phyloP scores from a whole-genome alignment of 2,329 filamentous ascomycete genomes.

The Aspergillus transmontanensis region DNA sequence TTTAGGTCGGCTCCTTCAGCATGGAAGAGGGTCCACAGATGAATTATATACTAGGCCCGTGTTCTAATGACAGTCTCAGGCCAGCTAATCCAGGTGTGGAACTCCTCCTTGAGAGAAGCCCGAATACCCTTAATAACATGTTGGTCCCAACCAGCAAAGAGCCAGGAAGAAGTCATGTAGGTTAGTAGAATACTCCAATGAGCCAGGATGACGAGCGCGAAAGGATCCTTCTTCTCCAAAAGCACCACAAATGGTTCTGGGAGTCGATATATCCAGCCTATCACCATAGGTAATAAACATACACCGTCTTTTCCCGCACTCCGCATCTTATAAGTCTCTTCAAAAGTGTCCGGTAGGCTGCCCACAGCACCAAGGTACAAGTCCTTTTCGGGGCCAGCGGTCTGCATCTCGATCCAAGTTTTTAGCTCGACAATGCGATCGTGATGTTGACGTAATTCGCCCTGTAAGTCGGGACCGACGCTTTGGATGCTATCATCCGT shows the following conservation, averaged over 20 bases:
- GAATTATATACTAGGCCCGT: background rate
- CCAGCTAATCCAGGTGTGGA: conserved; percentile 31
- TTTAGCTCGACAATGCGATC: conserved; percentile 16
- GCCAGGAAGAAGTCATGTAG: conserved; percentile 35
- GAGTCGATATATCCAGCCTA: conserved; percentile 36
- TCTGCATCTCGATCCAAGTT: conserved; percentile 15
- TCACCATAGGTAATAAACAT: conserved; percentile 26
- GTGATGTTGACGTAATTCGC: conserved; percentile 20
- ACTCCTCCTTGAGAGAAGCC: conserved; percentile 19
- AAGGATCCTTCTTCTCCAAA: conserved; percentile 30
- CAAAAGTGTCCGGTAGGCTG: conserved; percentile 17
- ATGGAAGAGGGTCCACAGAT: no score
- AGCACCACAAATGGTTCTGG: conserved; percentile 23
- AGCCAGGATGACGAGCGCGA: conserved; percentile 30
- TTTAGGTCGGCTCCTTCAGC: no score
- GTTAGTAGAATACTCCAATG: conserved; percentile 35
- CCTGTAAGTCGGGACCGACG: conserved; percentile 15
- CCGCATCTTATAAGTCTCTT: conserved; percentile 20
- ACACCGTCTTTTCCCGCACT: conserved; percentile 15
- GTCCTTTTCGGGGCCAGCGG: background rate
- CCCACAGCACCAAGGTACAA: conserved; percentile 18
- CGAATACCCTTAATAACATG: conserved; percentile 36
- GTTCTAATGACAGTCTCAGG: conserved; percentile 17
- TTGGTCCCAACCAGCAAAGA: conserved; percentile 36
- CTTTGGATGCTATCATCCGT: background rate